Evolutionary conservation across 257 asterid species (phyloP), one percentile per base, ranked within the genome.

Genomic region (Paraleonurus japonicus): DNA sequence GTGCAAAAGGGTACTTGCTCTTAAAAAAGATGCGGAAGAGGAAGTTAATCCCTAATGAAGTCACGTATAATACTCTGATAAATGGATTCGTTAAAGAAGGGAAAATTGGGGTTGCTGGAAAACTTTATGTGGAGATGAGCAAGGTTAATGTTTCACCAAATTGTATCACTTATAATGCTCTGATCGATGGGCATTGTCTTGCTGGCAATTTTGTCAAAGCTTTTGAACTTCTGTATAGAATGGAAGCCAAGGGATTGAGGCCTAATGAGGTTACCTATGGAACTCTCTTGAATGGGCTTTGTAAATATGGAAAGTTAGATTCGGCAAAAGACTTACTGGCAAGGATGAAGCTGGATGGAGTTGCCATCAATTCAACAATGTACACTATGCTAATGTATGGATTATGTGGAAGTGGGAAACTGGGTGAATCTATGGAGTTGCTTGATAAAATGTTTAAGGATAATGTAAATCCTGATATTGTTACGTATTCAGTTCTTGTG

Each of bases 61-160:
- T 88, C 61, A 94, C 97, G 2, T 94, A 89, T 80, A 91, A 91
- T 82, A 94, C 92, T 70, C 91, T 94, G 26, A 82, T 94, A 17
- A 76, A 64, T 43, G 97, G 99, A 35, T 94, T 94, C 71, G 85
- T 86, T 55, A 86, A 84, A 75, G 99, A 91, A 81, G 99, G 90
- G 24, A 91, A 91, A 72, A 27, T 86, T 74, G 81, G 69, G 26
- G 80, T 84, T 78, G 97, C 99, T 7, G 62, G 71, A 22, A 86
- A 84, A 77, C 58, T 94, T 75, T 88, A 74, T 54, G 79, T 80
- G 22, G 96, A 94, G 86, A 94, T 89, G 97, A 27, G 78, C 69
- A 81, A 80, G 70, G 79, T 75, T 63, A 79, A 81, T 75, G 51
- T 94, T 62, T 79, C 77, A 32, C 97, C 97, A 23, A 88, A 85